Base-by-base conservation (phyloP, 768 basidiomycete genomes). In the Rhizopogon salebrosus region DNA sequence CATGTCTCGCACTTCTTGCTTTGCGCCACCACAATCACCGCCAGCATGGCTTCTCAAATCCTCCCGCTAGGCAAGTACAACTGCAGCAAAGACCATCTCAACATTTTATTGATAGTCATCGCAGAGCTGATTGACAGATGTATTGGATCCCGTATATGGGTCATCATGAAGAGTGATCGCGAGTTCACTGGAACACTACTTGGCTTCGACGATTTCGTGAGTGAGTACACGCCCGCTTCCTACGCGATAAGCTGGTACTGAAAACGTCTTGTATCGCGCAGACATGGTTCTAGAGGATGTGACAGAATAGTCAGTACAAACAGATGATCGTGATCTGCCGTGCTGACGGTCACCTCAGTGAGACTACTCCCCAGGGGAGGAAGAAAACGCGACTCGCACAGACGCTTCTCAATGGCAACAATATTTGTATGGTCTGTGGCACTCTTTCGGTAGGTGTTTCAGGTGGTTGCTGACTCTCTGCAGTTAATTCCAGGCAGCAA, bases 161-260 rank as follows among this genome's bases (percentile, higher is more conserved):
- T 98, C 62, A 84, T 98, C 68, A 98, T 97, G 92, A 98, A 98
- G 75, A 86, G 80, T 61, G 94, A 99, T 56, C 87, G 93, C 41
- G 95, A 99, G 73, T 99, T 98, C 72, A 91, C 89, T 22, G 95
- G 95, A 10, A 97, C 85, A 3, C 76, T 99, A 38, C 78, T 95
- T 31, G 95, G 95, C 2, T 99, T 99, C 62, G 95, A 99, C 67
- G 95, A 99, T 72, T 99, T 95, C 70, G 95, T 99, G 70, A 99
- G 95, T 98, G 68, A 80, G 95, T 95, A 16, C 3, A 24, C n/a
- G 13, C 7, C 41, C 4, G 16, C 13, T 20, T 43, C 20, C 3
- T 34, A 38, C 38, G 5, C 39, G 38, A 18, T 29, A 16, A 16
- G 45, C 46, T 43, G 14, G 18, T 41, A 40, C 53, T 49, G 16